Conservation (phyloP, 306 rosid genomes). For the Quercus dentata region DNA sequence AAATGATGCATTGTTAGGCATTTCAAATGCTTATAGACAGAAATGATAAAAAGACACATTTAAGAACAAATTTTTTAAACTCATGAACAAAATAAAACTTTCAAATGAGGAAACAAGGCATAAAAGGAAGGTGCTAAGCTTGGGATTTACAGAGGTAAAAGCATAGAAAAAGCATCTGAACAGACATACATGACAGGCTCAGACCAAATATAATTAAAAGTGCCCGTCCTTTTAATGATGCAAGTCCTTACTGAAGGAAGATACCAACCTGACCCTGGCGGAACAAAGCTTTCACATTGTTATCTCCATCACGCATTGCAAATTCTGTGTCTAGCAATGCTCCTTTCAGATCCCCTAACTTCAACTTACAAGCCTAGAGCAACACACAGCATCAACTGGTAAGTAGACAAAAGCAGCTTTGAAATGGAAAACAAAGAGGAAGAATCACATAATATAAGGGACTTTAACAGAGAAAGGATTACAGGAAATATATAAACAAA, state of each 20-base stretch:
- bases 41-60: background rate
- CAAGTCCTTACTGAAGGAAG: constrained; percentile 1
- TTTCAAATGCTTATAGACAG: background rate
- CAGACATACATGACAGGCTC: background rate
- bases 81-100: background rate
- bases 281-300: constrained; percentile 90
- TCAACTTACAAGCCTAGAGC: constrained; percentile 84
- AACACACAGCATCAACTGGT: background rate
- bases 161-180: background rate
- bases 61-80: background rate
- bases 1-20: background rate
- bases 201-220: background rate
- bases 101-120: background rate
- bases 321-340: constrained; percentile 89
- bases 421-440: background rate
- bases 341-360: constrained; percentile 84
- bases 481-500: background rate
- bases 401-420: background rate
- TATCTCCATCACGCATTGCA: constrained; percentile 86
- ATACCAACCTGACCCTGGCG: constrained; percentile 96
- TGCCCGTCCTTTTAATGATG: background rate
- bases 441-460: background rate
- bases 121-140: background rate
- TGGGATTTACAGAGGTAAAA: background rate
- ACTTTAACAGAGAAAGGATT: background rate